These are phyloP conservation scores for Fusarium stilboides DNA, from an alignment of 2,329 filamentous ascomycete species.

Conservation along the genomic window DNA sequence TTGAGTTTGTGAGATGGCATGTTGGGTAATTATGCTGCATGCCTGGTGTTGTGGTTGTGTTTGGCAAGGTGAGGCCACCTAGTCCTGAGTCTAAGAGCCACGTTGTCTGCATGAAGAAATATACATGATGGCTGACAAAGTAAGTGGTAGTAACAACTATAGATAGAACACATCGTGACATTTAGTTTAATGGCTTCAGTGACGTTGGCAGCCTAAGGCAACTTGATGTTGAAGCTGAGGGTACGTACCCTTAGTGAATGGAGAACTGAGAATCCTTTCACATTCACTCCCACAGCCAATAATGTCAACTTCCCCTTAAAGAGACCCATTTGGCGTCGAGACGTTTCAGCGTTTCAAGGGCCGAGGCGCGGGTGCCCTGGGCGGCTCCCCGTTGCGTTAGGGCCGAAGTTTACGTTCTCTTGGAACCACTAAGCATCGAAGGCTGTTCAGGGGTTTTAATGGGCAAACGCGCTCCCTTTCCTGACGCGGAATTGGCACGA, in stretches of 20 bases:
- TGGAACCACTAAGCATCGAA: conserved; percentile 37
- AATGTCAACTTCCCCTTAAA: conserved; percentile 30
- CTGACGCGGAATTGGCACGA: background rate
- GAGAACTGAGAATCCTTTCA: conserved; percentile 1
- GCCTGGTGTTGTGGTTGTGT: conserved; percentile 19
- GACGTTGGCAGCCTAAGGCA: conserved; percentile 2
- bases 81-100: background rate
- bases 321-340: conserved; percentile 26
- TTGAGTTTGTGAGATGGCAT: conserved; percentile 19
- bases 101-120: background rate
- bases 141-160: background rate
- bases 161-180: background rate
- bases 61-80: background rate
- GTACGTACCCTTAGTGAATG: conserved; percentile 7
- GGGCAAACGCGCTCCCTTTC: conserved; percentile 17
- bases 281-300: conserved; percentile 14
- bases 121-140: background rate
- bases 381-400: conserved; percentile 40
- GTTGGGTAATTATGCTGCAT: conserved; percentile 33
- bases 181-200: background rate
- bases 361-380: conserved; percentile 32
- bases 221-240: background rate
- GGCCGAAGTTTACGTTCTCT: conserved; percentile 28
- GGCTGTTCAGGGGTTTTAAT: conserved; percentile 42
- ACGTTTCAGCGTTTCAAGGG: conserved; percentile 36